Evolutionary conservation across 225 moss, liverwort and hornwort genomes (phyloP), one percentile per base, ranked within the genome.

Genomic region (Physcomitrium patens): DNA sequence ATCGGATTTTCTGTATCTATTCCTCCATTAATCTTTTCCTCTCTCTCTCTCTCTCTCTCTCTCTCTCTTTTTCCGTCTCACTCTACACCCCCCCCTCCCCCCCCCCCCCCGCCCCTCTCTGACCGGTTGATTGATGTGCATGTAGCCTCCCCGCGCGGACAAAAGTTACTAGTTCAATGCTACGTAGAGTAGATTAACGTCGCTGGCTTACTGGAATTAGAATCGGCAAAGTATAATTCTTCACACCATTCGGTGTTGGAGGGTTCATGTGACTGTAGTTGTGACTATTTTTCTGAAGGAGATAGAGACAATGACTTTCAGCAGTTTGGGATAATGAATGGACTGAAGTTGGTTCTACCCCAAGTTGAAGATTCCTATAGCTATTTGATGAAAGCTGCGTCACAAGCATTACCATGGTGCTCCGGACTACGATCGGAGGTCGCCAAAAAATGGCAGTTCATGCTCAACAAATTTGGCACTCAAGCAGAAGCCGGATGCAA

Each of bases 291-390:
- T 60, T 16, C 15, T 65, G 43, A 75, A 81, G 81, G 68, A 37
- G 31, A 4, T 26, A 81, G 72, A 61, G 77, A 71, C 10, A 60
- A 81, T 72, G 77, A 81, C 48, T 71, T 68, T 72, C 54, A 81
- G 46, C 67, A 77, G 61, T 77, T 81, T 48, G 81, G 68, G 55
- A 22, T 67, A 44, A 60, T 61, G 68, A 56, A 47, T 12, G 31
- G 31, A 7, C 31, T 37, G 60, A 44, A 19, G 47, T 18, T 13
- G 48, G 27, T 54, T 67, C 60, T 53, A 44, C 60, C 67, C n/a
- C 71, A 61, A 49, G 13, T 54, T 37, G 31, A 37, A 31, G 66
- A 76, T 20, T 60, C 76, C n/a, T 46, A 9, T 48, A 59, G 49
- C 67, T 59, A 67, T 49, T 75, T 55, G 59, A 57, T 75, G 59